These are phyloP conservation scores for Aspergillus sclerotioniger DNA, from an alignment of 495 filamentous ascomycete species.

Conservation along the genomic window DNA sequence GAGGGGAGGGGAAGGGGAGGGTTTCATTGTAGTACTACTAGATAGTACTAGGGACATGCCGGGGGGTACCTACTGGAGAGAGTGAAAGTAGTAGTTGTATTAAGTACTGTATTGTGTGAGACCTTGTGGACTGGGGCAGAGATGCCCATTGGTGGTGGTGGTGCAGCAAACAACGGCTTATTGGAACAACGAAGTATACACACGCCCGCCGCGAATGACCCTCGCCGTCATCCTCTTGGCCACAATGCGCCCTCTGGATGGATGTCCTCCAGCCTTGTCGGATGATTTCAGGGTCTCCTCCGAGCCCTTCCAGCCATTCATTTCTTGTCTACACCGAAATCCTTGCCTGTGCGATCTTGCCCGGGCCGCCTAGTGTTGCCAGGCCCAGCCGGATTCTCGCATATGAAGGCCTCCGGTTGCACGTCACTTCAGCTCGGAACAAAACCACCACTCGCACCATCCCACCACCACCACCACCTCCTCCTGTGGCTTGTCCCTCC, in stretches of 20 bases:
- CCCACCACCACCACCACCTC: neutral
- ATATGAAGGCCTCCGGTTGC: neutral
- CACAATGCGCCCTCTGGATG: neutral
- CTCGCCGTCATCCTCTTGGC: neutral
- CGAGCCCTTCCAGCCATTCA: neutral
- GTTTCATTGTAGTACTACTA: too few relatives aligned
- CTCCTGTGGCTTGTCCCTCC: conserved; percentile 6
- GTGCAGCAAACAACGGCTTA: neutral
- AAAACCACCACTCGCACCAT: neutral
- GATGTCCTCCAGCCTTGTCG: neutral
- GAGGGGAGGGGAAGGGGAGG: too few relatives aligned
- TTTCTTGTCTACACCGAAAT: neutral
- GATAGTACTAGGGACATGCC: too few relatives aligned
- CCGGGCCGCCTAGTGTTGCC: neutral
- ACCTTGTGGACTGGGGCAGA: too few relatives aligned
- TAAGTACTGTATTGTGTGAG: too few relatives aligned
- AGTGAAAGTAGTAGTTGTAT: too few relatives aligned
- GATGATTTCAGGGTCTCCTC: too few relatives aligned
- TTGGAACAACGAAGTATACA: neutral
- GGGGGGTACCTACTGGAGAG: too few relatives aligned
- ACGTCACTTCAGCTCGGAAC: neutral
- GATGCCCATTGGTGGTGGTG: too few relatives aligned
- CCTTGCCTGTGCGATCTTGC: neutral
- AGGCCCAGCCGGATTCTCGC: neutral
- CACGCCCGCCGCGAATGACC: neutral